Percentiles rank a stretch among this genome's conserved stretches.
Evolutionary conservation across 1,284 basidiomycete species (phyloP).

Genomic region (Puccinia hordei): DNA sequence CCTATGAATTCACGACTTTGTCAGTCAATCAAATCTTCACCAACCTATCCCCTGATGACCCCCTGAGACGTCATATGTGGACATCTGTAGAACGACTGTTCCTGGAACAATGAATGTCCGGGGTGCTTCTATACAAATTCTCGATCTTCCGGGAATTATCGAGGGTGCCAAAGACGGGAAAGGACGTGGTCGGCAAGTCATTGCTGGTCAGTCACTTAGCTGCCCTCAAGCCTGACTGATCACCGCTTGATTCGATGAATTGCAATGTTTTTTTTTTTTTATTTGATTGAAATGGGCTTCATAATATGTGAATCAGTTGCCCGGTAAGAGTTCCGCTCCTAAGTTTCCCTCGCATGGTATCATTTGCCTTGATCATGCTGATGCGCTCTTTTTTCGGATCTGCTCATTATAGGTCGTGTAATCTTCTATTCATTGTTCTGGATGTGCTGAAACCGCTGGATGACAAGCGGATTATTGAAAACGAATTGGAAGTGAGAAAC

Average conservation of each 20-base stretch:
- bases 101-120: conserved; percentile 93
- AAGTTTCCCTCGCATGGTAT: neutral
- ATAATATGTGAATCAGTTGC: conserved; percentile 7
- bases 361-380: neutral
- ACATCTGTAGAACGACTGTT: conserved; percentile 66
- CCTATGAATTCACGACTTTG: conserved; percentile 89
- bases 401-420: conserved; percentile 87
- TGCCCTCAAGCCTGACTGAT: conserved; percentile 1
- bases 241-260: neutral
- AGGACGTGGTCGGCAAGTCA: conserved; percentile 93
- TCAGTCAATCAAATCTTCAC: conserved; percentile 55
- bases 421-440: conserved; percentile 97
- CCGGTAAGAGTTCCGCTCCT: neutral
- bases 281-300: too few species aligned
- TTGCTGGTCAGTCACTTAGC: conserved; percentile 68
- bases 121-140: conserved; percentile 78
- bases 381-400: conserved; percentile 1
- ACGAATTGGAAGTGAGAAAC: conserved; percentile 77
- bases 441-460: conserved; percentile 96
- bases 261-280: neutral
- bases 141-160: conserved; percentile 81
- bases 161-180: conserved; percentile 98
- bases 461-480: conserved; percentile 88
- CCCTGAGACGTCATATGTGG: neutral
- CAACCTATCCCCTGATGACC: neutral